These are phyloP conservation scores for Amphichorda felina DNA, from an alignment of 2,329 filamentous ascomycete species.

Conservation along the genomic window DNA sequence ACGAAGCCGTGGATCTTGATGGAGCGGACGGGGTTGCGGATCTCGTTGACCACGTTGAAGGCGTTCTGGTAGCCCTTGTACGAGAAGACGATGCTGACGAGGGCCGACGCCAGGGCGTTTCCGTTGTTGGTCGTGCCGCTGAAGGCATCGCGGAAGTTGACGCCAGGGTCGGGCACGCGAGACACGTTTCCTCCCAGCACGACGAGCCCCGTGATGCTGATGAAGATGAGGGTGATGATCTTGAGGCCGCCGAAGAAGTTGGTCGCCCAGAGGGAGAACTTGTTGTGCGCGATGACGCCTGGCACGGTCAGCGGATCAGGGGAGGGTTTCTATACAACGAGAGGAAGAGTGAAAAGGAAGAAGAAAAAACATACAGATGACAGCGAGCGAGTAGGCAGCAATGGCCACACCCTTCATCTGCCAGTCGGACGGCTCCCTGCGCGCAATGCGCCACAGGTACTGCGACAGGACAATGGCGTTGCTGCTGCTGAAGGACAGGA, in stretches of 20 bases:
- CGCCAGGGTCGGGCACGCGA: slow-evolving; percentile 16
- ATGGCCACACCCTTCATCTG: slow-evolving; percentile 55
- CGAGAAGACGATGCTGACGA: slow-evolving; percentile 47
- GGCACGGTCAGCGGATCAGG: too few relatives aligned
- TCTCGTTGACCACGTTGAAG: slow-evolving; percentile 51
- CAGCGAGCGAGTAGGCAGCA: slow-evolving; percentile 48
- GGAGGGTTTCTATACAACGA: neutral
- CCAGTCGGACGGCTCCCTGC: slow-evolving; percentile 41
- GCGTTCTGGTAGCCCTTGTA: slow-evolving; percentile 47
- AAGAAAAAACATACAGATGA: slow-evolving; percentile 35
- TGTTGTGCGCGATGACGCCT: slow-evolving; percentile 40
- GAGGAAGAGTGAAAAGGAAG: too few relatives aligned
- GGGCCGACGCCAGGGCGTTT: slow-evolving; percentile 28
- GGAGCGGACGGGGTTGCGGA: slow-evolving; percentile 45
- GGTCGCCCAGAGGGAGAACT: slow-evolving; percentile 40
- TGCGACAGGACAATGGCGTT: slow-evolving; percentile 53
- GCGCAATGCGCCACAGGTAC: slow-evolving; percentile 49
- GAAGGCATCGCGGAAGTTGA: slow-evolving; percentile 24
- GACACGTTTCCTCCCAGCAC: slow-evolving; percentile 33
- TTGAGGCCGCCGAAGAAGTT: slow-evolving; percentile 49
- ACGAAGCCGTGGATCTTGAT: slow-evolving; percentile 36
- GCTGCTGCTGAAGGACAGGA: slow-evolving; percentile 53
- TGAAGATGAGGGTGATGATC: slow-evolving; percentile 49
- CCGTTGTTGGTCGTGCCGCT: slow-evolving; percentile 20
- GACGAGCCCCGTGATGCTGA: slow-evolving; percentile 48